Evolutionary conservation across 305 asterid genomes (phyloP), one percentile per base, ranked within the genome.

Genomic region (Coffea humblotiana): DNA sequence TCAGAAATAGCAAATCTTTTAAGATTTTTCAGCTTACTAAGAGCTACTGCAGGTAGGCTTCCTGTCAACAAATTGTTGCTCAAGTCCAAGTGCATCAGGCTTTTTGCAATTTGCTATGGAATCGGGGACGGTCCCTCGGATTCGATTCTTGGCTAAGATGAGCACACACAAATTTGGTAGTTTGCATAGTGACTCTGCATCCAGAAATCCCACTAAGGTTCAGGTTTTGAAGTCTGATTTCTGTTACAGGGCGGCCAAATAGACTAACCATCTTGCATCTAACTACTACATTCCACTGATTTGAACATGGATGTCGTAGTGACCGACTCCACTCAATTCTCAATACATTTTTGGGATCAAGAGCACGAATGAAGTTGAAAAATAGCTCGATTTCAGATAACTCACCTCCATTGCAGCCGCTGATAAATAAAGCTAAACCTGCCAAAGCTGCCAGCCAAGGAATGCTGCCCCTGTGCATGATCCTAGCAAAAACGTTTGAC

Each of bases 281-380:
- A 56, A 83, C 72, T 35, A 21, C 52, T 27, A 82, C 80, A 43
- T 40, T 73, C 82, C 77, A 72, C 11, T 79, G 76, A 52, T 76
- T 56, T 47, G 73, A 76, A 52, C 81, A 83, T 49, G 84, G 86
- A 58, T 69, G 66, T 48, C 67, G 71, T 13, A 75, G 2, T 10
- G 43, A 40, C 74, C 35, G 58, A 71, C 71, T 54, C 73, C 60
- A 60, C 35, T 71, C 72, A n/a, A 82, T 54, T 45, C 72, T 60
- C 40, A 82, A 47, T 12, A 67, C 83, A 79, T 84, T 86, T 78
- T 65, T 64, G 35, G 85, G 83, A 80, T 86, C 86, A 51, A 86
- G 67, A 52, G 81, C 82, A 0, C 43, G 68, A 72, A 85, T 79
- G 61, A 87, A 84, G 23, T 7, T 71, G 75, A 74, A 54, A 40